Base-by-base conservation (phyloP, 176 grass and related monocot species). In the Musa schizocarpa region DNA sequence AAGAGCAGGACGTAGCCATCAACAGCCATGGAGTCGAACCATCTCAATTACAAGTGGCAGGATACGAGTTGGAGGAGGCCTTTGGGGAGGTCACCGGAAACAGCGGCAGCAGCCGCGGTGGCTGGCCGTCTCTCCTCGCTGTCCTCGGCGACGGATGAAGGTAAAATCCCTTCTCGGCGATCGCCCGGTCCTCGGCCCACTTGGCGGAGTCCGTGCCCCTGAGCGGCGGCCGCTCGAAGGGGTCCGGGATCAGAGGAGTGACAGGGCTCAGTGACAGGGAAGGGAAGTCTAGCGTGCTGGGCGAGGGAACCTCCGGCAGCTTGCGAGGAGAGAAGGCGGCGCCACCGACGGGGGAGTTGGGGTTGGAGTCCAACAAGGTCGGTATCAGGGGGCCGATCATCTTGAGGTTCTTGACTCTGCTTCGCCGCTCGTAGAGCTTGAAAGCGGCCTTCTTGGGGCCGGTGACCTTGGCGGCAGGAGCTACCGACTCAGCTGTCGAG, bases 81-180 rank as follows among this genome's bases (percentile, higher is more conserved):
- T 68, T 71, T 54, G 90, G 87, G 19, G 90, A 88, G 55, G 87
- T 81, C 68, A 90, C 53, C 73, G 93, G 93, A 80, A 96, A 96
- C 61, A 96, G 87, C 48, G 93, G 93, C 62, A 96, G 84, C 21
- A 96, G 69, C 77, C 93, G 81, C 9, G 93, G 93, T 1, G 83
- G 85, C 13, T 63, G 21, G 65, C 79, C 79, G 17, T 70, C 67
- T 11, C 74, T 86, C 72, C 80, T 75, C 43, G 81, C 77, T 11
- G 51, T 9, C 78, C 92, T 79, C 12, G 87, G 93, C 1, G 93
- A 96, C 22, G 93, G 93, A 51, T 96, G 93, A 53, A 96, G 90
- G 61, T 96, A 96, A 80, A 88, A 96, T 0, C 87, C 87, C 71
- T 96, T 96, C 74, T 90, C 89, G 43, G 93, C 93, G 82, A 96